Conservation (phyloP, 371 early-diverging fungal species). For the Nematocida minor region DNA sequence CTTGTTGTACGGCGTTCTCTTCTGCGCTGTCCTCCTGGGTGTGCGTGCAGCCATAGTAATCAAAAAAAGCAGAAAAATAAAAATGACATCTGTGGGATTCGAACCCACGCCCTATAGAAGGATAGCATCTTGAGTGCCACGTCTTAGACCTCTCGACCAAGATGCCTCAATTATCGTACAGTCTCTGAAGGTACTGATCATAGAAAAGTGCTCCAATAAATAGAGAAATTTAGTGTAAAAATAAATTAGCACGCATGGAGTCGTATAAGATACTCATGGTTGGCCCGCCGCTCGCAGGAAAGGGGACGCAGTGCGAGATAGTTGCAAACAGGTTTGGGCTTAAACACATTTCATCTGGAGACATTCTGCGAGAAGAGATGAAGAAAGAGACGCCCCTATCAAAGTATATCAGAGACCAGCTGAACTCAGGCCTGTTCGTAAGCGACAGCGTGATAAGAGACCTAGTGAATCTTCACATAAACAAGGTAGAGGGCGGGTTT, state of each 20-base stretch:
- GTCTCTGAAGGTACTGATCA: background rate
- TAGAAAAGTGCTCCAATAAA: too few relatives aligned
- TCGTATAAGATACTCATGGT: conserved; percentile 50
- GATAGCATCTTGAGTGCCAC: conserved; percentile 65
- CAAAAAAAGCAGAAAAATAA: conserved; percentile 45
- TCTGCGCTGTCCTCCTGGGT: conserved; percentile 19
- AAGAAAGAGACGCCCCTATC: conserved; percentile 72
- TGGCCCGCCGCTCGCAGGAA: conserved; percentile 83
- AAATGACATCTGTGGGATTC: conserved; percentile 66
- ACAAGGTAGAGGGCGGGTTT: conserved; percentile 85
- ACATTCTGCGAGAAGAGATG: conserved; percentile 93
- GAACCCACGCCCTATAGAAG: conserved; percentile 64
- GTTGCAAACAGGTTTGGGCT: conserved; percentile 75
- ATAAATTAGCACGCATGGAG: background rate
- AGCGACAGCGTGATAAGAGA: conserved; percentile 91
- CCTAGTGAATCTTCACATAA: conserved; percentile 81
- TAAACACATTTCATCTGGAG: conserved; percentile 94
- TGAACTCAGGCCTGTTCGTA: conserved; percentile 87
- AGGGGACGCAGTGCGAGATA: conserved; percentile 83
- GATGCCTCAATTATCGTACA: conserved; percentile 42
- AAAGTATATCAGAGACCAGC: conserved; percentile 82
- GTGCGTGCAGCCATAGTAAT: conserved; percentile 30
- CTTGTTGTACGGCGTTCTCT: conserved; percentile 29
- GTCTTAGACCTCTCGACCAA: conserved; percentile 67
- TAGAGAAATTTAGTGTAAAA: too few relatives aligned